phyloP scores from a whole-genome alignment of 148 eudicot species.

The Limonium bicolor region DNA sequence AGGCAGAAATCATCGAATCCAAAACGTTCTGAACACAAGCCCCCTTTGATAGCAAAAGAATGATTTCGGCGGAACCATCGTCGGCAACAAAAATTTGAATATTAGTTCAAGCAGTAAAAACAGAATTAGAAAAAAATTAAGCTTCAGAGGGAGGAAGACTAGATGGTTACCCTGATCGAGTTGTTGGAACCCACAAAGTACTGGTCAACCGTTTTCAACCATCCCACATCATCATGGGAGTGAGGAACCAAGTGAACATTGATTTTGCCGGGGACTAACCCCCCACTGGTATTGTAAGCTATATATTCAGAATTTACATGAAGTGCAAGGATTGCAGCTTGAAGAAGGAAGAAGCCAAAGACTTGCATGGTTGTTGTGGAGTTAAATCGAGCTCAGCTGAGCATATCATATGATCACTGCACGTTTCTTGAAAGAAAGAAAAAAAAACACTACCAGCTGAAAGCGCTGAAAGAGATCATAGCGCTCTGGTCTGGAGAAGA shows the following conservation, averaged over 20 bases:
- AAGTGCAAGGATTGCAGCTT: background rate
- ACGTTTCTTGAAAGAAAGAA: no score
- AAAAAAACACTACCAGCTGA: no score
- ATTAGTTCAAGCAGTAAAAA: background rate
- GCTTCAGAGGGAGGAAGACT: background rate
- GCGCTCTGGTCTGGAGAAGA: no score
- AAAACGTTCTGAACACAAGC: slow-evolving; percentile 81
- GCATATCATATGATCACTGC: no score
- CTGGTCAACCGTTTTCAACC: slow-evolving; percentile 91
- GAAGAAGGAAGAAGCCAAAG: background rate
- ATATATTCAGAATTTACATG: slow-evolving; percentile 38
- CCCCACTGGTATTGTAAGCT: slow-evolving; percentile 45
- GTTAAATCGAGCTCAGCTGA: no score
- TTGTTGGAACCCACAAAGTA: slow-evolving; percentile 90
- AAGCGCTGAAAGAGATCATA: no score
- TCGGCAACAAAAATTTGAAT: background rate
- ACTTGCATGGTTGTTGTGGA: slow-evolving; percentile 2
- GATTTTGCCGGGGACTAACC: slow-evolving; percentile 43
- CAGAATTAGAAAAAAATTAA: background rate
- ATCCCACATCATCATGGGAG: slow-evolving; percentile 88
- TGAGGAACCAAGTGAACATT: slow-evolving; percentile 88
- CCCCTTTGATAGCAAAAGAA: slow-evolving; percentile 20
- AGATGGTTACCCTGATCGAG: slow-evolving; percentile 88
- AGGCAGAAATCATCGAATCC: slow-evolving; percentile 79
- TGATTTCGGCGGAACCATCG: no score